Base-by-base conservation (phyloP, 202 grass and related monocot genomes). In the Musa balbisiana region DNA sequence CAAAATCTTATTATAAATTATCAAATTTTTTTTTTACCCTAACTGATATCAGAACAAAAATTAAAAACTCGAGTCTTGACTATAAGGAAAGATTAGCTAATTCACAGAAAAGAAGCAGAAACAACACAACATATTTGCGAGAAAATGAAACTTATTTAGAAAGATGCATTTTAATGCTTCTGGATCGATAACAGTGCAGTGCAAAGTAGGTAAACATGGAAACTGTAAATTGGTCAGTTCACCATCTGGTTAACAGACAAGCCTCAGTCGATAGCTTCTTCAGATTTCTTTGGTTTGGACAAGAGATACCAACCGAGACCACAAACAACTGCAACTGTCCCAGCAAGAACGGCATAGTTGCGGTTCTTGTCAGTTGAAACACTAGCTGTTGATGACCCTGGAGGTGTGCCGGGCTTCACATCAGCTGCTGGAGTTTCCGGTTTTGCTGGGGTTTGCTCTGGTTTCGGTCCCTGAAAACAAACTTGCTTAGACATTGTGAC, bases 231-330 rank as follows among this genome's bases (percentile, higher is more conserved):
- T 25, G n/a, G 11, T 65, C 10, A 22, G 22, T 43, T 43, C 2
- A 16, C 0, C 1, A 70, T 51, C 17, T 10, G 9, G 13, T 51
- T 21, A 60, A 8, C 13, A 21, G 51, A 43, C 27, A 19, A 56
- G 69, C 50, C 55, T 92, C 74, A 89, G 78, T 92, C 90, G 16
- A 80, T 74, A 8, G 86, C 74, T 80, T 98, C 90, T 53, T 93
- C 85, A 2, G 85, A 33, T 86, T 89, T 98, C 81, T 87, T 93
- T 49, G 94, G 94, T 77, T 93, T 93, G 64, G 94, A 93, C 63
- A 98, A 64, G 53, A 98, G 72, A 74, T 98, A 98, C 94, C 94
- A 98, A 69, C 90, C 88, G 73, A 98, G 69, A 56, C 52, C 91
- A 84, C 83, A 77, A 69, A 89, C 55, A 79, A 71, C 78, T 67